Percentiles rank a stretch among this genome's conserved stretches.
phyloP scores from a whole-genome alignment of 2,329 filamentous ascomycete species.

The Pseudopyrenochaeta lycopersici region DNA sequence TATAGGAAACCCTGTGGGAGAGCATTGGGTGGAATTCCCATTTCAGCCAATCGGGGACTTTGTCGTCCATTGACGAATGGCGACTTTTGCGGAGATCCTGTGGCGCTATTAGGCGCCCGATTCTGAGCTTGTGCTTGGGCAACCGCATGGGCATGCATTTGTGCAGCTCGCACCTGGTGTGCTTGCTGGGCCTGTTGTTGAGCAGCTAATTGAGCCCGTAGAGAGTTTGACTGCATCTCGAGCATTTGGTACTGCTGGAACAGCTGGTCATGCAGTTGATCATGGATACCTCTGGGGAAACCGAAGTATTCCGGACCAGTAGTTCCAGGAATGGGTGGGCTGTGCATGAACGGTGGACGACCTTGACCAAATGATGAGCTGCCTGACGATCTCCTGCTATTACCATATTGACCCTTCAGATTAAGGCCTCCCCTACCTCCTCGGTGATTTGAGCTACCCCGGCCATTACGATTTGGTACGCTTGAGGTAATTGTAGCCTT shows the following conservation, averaged over 20 bases:
- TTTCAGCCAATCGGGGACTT: conserved; percentile 43
- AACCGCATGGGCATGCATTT: conserved; percentile 49
- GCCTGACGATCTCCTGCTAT: conserved; percentile 65
- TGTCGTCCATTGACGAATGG: conserved; percentile 41
- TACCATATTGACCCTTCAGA: conserved; percentile 56
- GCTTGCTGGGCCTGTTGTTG: conserved; percentile 51
- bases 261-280: conserved; percentile 59
- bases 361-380: conserved; percentile 58
- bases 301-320: conserved; percentile 55
- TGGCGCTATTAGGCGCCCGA: conserved; percentile 43
- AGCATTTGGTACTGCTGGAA: conserved; percentile 59
- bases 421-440: conserved; percentile 57
- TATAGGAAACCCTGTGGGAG: conserved; percentile 55
- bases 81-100: conserved; percentile 53
- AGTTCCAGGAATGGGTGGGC: conserved; percentile 51
- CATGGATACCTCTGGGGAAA: conserved; percentile 50
- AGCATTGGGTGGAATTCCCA: conserved; percentile 37
- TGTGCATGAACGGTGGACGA: conserved; percentile 50
- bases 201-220: conserved; percentile 47
- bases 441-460: conserved; percentile 56
- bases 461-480: conserved; percentile 59
- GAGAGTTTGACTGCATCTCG: conserved; percentile 52
- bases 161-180: conserved; percentile 47
- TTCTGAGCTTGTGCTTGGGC: conserved; percentile 48
- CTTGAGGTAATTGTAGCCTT: conserved; percentile 64